Evolutionary conservation across 2,329 filamentous ascomycete genomes (phyloP).

Genomic region (Alternaria gaisen): DNA sequence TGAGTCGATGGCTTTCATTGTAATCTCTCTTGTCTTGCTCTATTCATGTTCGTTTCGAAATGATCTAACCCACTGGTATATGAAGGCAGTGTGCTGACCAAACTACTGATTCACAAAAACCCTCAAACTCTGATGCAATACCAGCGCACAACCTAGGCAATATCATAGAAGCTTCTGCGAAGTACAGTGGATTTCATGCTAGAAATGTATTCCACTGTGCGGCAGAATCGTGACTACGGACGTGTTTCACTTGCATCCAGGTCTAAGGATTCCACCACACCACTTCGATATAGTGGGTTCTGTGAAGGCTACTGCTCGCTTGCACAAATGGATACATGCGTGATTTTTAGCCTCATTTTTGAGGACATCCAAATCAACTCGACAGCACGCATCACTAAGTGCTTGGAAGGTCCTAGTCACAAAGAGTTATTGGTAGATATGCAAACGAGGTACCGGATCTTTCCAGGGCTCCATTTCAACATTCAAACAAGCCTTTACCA

Average conservation of each 20-base stretch:
- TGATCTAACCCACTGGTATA: too few species aligned
- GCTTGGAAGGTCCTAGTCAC: neutral
- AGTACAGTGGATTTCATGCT: neutral
- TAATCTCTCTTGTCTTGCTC: rapidly evolving
- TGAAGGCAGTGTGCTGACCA: neutral
- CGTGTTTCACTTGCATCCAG: too few species aligned
- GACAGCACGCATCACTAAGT: neutral
- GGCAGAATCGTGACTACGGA: too few species aligned
- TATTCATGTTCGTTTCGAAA: neutral
- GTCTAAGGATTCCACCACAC: neutral
- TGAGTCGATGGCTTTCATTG: too few species aligned
- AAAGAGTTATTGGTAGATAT: neutral
- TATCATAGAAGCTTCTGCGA: neutral
- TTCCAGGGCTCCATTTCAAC: neutral
- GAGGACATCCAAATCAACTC: neutral
- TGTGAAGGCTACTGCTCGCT: neutral
- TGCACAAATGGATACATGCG: neutral
- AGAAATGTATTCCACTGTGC: neutral
- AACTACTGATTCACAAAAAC: neutral
- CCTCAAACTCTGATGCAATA: neutral
- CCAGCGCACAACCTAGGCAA: neutral
- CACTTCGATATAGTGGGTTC: neutral
- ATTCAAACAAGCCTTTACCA: neutral
- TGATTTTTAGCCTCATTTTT: neutral
- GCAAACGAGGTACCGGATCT: neutral